Conservation (phyloP, 177 flowering plant genomes). For the Tripterygium wilfordii region DNA sequence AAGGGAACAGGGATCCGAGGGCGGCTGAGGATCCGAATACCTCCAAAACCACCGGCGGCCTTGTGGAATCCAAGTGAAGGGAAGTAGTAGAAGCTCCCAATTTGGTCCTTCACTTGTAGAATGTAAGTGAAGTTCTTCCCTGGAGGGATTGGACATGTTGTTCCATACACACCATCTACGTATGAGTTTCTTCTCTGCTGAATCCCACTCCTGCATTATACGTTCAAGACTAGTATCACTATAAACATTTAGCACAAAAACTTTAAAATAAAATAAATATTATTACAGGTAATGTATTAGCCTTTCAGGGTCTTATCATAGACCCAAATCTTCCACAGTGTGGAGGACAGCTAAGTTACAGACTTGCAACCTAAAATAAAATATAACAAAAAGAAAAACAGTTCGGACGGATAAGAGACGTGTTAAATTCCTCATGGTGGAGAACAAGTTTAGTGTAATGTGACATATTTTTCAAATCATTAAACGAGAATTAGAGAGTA, state of each 20-base stretch:
- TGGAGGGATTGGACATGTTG: conserved; percentile 96
- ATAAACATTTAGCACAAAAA: too few species aligned
- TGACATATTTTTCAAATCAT: too few species aligned
- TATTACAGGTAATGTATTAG: too few species aligned
- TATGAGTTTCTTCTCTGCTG: conserved; percentile 89
- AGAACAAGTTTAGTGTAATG: too few species aligned
- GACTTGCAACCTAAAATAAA: too few species aligned
- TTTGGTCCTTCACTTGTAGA: conserved; percentile 93
- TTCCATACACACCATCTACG: conserved; percentile 83
- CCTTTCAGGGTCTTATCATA: too few species aligned
- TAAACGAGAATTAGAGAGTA: too few species aligned
- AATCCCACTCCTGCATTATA: conserved; percentile 62
- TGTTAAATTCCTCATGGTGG: too few species aligned
- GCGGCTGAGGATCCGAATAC: conserved; percentile 77
- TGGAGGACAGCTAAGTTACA: conserved; percentile 11
- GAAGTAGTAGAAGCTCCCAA: conserved; percentile 91
- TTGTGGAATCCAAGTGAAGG: conserved; percentile 93
- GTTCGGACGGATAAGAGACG: too few species aligned
- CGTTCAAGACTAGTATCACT: too few species aligned
- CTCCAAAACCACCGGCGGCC: conserved; percentile 97
- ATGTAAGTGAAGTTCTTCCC: conserved; percentile 86
- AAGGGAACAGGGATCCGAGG: conserved; percentile 89
- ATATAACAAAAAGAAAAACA: too few species aligned
- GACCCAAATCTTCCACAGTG: neutral
- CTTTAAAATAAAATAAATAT: too few species aligned